Base-by-base conservation (phyloP, 2,329 filamentous ascomycete species). In the Alternaria gansuensis region DNA sequence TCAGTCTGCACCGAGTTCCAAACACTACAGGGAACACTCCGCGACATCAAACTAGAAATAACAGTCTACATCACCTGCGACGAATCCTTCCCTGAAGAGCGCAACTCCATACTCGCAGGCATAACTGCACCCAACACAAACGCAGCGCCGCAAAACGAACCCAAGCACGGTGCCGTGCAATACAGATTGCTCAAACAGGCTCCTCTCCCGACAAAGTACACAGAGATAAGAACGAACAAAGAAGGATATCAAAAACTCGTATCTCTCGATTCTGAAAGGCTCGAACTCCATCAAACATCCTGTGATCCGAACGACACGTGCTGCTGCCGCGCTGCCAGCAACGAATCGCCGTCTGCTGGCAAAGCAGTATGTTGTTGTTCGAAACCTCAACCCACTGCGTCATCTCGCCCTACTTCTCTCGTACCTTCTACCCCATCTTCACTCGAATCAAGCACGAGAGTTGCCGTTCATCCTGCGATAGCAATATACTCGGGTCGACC, bases 21-120 rank as follows among this genome's bases (percentile, higher is more conserved):
- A 24, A 62, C 60, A 21, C 75, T 82, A 57, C 70, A 79, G 57
- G 64, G 74, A 40, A 50, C 70, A 1, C 68, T 75, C 10, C 70
- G 72, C 21, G 69, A 79, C 23, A 76, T 82, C 29, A 79, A 82
- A 17, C 71, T 87, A 3, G 81, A 85, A 28, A 72, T 87, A 7
- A 82, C 78, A 31, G 75, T 87, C 10, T 86, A 87, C 63, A 72
- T 87, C 43, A 87, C 85, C 3, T 84, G 82, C 58, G 82, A 85
- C 55, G 77, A 81, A 24, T 72, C 76, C 9, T 78, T 84, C 56
- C 80, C 78, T 3, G 78, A 81, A 45, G 77, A 78, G 61, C 77
- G 77, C 55, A 75, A 71, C 26, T 68, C 71, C 2, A 51, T 76
- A 1, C 48, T 76, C 0, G 68, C 73, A 2, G 60, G 50, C 24